phyloP scores from a whole-genome alignment of 768 basidiomycete genomes.

The Serpula lacrymans region DNA sequence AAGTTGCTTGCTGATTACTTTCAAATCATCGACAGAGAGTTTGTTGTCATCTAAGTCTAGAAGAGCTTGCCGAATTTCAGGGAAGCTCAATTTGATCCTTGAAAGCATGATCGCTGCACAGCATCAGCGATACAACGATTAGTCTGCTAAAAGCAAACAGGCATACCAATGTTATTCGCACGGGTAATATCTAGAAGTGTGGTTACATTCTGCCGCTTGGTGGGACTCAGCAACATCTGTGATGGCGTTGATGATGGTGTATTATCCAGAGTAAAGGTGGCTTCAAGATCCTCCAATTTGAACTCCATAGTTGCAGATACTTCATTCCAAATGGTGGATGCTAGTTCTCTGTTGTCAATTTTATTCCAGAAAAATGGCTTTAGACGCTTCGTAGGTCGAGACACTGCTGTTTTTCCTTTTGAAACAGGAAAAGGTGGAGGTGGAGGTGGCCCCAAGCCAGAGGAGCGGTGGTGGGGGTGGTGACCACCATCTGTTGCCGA shows the following conservation, averaged over 20 bases:
- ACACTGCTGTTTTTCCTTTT: constrained; percentile 24
- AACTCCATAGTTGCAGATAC: constrained; percentile 39
- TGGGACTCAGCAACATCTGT: constrained; percentile 31
- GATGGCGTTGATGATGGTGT: constrained; percentile 39
- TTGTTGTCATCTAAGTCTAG: constrained; percentile 67
- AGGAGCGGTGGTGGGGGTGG: constrained; percentile 41
- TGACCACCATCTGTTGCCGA: constrained; percentile 11
- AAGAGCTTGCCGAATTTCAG: constrained; percentile 68
- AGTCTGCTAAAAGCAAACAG: too few relatives aligned
- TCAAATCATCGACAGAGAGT: constrained; percentile 73
- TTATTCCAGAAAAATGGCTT: constrained; percentile 95
- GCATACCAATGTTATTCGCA: constrained; percentile 84
- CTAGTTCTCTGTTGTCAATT: constrained; percentile 39
- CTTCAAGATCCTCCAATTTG: constrained; percentile 68
- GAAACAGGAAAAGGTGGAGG: constrained; percentile 24
- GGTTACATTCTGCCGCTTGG: constrained; percentile 58
- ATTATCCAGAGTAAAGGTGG: constrained; percentile 64
- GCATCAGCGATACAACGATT: constrained; percentile 5
- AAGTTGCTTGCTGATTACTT: constrained; percentile 66
- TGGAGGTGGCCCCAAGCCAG: constrained; percentile 10
- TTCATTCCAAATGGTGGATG: constrained; percentile 71
- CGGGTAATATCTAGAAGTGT: constrained; percentile 77
- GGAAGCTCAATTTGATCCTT: constrained; percentile 60
- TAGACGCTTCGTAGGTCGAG: constrained; percentile 53
- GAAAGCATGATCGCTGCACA: constrained; percentile 78